These are phyloP conservation scores for Bombardia bombarda DNA, from an alignment of 495 filamentous ascomycete genomes.

Conservation along the genomic window DNA sequence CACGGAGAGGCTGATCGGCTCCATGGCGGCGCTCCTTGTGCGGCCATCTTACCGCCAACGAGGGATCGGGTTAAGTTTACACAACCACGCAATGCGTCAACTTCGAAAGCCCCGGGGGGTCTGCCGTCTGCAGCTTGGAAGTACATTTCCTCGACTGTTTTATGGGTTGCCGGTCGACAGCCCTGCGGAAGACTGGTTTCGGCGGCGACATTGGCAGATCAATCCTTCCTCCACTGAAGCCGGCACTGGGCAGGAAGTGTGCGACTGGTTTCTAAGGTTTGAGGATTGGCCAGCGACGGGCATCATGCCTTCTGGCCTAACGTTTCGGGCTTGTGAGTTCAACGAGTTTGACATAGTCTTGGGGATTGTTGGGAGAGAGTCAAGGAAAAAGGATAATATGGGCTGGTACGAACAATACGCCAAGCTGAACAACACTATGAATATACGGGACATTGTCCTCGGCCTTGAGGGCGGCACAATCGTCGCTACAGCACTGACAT, in stretches of 20 bases:
- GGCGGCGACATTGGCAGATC: constrained; percentile 48
- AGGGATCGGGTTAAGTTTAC: constrained; percentile 50
- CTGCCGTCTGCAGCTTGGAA: constrained; percentile 49
- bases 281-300: constrained; percentile 40
- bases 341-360: constrained; percentile 46
- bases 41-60: constrained; percentile 41
- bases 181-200: constrained; percentile 48
- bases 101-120: constrained; percentile 47
- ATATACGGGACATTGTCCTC: constrained; percentile 43
- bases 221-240: constrained; percentile 26
- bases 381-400: constrained; percentile 30
- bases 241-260: constrained; percentile 40
- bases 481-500: constrained; percentile 49
- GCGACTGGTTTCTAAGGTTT: constrained; percentile 49
- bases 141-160: constrained; percentile 52
- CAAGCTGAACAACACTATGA: constrained; percentile 34
- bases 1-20: constrained; percentile 48
- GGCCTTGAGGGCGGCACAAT: constrained; percentile 36
- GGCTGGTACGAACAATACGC: constrained; percentile 51
- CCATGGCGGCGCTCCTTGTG: constrained; percentile 51
- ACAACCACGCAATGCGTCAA: constrained; percentile 44
- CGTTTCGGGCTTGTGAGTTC: constrained; percentile 41
- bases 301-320: constrained; percentile 25
- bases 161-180: constrained; percentile 46
- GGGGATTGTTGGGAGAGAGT: constrained; percentile 43